Evolutionary conservation across 2,329 filamentous ascomycete genomes (phyloP).

Genomic region (Pseudofabraea citricarpa): DNA sequence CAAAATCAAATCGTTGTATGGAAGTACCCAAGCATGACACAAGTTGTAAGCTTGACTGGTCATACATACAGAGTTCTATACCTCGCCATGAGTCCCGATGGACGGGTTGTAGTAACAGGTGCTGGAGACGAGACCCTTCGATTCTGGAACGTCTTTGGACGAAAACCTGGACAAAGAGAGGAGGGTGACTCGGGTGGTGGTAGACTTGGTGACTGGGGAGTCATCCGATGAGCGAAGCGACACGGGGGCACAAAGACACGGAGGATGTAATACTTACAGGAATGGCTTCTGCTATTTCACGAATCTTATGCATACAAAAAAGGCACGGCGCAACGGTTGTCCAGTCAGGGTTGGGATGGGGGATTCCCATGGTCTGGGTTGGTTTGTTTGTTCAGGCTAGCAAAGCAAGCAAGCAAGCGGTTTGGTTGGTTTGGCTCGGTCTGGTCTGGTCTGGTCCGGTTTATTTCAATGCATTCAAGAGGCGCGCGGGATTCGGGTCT

Average conservation of each 20-base stretch:
- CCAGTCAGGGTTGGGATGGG: too few species aligned
- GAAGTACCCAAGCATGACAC: slow-evolving; percentile 98
- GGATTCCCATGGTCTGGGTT: too few species aligned
- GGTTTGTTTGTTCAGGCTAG: too few species aligned
- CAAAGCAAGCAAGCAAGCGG: too few species aligned
- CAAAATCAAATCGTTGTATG: slow-evolving; percentile 99
- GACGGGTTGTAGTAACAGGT: slow-evolving; percentile 88
- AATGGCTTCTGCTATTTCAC: neutral
- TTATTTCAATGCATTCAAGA: too few species aligned
- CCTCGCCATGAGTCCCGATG: slow-evolving; percentile 94
- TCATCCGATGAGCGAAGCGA: slow-evolving; percentile 59
- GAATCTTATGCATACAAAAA: neutral
- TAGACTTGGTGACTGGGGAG: slow-evolving; percentile 72
- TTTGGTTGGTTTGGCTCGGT: too few species aligned
- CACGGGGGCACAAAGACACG: neutral
- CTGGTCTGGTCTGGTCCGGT: too few species aligned
- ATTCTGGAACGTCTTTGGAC: slow-evolving; percentile 96
- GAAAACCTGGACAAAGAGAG: slow-evolving; percentile 64
- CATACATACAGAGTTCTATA: slow-evolving; percentile 97
- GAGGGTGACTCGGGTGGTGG: slow-evolving; percentile 62
- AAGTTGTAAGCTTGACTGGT: slow-evolving; percentile 90
- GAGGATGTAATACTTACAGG: neutral
- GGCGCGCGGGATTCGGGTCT: too few species aligned
- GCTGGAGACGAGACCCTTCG: slow-evolving; percentile 93
- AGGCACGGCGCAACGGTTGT: neutral